Conservation (phyloP, 371 early-diverging fungal species). For the Thermomucor indicae-seudaticae region DNA sequence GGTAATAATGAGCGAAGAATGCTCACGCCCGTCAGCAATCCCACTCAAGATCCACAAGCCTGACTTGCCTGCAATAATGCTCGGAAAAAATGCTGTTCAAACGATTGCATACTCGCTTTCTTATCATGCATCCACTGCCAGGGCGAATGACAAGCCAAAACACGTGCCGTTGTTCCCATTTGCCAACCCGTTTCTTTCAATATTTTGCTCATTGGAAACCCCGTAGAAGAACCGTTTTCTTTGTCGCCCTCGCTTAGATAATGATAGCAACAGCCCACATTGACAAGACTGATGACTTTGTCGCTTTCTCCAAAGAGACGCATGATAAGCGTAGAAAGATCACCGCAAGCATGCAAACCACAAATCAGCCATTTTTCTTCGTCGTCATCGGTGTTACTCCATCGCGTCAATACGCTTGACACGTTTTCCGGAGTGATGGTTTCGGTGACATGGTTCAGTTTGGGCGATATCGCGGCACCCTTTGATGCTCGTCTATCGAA, state of each 20-base stretch:
- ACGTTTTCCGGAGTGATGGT: conserved; percentile 49
- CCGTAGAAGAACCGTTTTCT: conserved; percentile 20
- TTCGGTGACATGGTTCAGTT: conserved; percentile 56
- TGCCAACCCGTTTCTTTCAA: not conserved
- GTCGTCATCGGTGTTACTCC: conserved; percentile 16
- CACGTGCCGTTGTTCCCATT: conserved; percentile 70
- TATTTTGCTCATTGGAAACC: conserved; percentile 12
- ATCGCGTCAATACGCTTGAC: conserved; percentile 36
- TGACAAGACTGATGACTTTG: conserved; percentile 63
- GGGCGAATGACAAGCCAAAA: conserved; percentile 83
- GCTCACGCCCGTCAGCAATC: not conserved
- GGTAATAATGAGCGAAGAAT: not conserved
- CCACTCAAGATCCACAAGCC: not conserved
- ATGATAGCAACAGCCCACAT: conserved; percentile 89
- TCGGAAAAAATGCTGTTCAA: conserved; percentile 71
- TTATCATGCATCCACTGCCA: conserved; percentile 64
- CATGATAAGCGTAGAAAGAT: conserved; percentile 68
- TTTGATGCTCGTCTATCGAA: conserved; percentile 28
- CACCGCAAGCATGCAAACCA: conserved; percentile 86
- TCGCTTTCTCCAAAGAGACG: conserved; percentile 62
- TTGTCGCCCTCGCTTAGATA: too few species aligned
- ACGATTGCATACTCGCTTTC: conserved; percentile 50
- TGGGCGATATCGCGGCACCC: conserved; percentile 25
- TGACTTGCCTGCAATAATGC: conserved; percentile 57
- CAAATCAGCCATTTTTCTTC: conserved; percentile 63